Percentiles rank a stretch among this genome's conserved stretches.
Conservation (phyloP, 495 filamentous ascomycete species). For the Lindgomyces ingoldianus region DNA sequence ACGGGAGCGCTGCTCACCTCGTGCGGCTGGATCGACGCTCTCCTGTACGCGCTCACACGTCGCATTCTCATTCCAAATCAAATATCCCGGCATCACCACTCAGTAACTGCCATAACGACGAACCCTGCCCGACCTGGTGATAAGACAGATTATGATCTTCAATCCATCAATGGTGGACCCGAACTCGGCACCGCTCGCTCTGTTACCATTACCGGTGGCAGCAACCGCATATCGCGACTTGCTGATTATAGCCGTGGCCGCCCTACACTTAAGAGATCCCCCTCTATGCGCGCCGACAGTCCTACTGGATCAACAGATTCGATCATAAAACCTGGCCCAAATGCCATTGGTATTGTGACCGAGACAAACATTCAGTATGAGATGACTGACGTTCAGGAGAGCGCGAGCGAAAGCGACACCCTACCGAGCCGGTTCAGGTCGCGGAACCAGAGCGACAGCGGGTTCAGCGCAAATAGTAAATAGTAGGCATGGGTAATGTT, state of each 20-base stretch:
- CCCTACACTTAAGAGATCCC: neutral
- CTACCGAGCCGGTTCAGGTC: neutral
- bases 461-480: conserved; percentile 6
- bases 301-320: conserved; percentile 24
- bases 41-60: conserved; percentile 72
- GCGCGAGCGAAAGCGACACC: conserved; percentile 12
- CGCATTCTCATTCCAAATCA: conserved; percentile 47
- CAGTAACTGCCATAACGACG: conserved; percentile 6
- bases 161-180: conserved; percentile 18
- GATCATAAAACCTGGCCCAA: conserved; percentile 25
- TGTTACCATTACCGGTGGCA: conserved; percentile 32
- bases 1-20: conserved; percentile 73
- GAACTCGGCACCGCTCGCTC: conserved; percentile 24
- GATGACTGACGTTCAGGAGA: neutral
- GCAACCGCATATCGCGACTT: conserved; percentile 24
- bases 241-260: conserved; percentile 6
- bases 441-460: conserved; percentile 16
- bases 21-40: conserved; percentile 72
- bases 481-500: neutral
- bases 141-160: conserved; percentile 14
- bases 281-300: conserved; percentile 1
- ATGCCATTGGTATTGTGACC: conserved; percentile 32
- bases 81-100: conserved; percentile 1
- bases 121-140: conserved; percentile 21
- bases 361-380: conserved; percentile 32